Evolutionary conservation across 768 basidiomycete genomes (phyloP).

Genomic region (Russula ochroleuca): DNA sequence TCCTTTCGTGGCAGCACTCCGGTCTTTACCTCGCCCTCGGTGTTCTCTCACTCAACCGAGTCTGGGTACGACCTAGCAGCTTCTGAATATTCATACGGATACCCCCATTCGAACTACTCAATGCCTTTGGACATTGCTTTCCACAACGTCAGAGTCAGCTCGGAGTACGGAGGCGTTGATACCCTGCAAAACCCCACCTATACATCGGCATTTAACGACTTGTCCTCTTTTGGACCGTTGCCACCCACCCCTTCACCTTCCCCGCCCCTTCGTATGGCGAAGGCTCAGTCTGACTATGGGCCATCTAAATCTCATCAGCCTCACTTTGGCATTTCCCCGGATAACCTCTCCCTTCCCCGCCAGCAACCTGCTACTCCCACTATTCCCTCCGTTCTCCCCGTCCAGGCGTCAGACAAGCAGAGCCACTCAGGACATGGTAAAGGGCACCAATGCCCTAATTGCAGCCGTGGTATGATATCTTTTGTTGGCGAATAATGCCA

Average conservation of each 20-base stretch:
- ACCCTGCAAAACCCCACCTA: constrained; percentile 12
- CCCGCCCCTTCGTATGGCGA: constrained; percentile 26
- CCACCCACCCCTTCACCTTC: constrained; percentile 21
- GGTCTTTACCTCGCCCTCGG: constrained; percentile 67
- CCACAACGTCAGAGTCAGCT: constrained; percentile 51
- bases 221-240: constrained; percentile 21
- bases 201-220: constrained; percentile 27
- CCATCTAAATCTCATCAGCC: constrained; percentile 28
- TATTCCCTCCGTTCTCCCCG: constrained; percentile 38
- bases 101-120: constrained; percentile 44
- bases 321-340: constrained; percentile 31
- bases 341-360: constrained; percentile 45
- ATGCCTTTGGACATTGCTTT: constrained; percentile 65
- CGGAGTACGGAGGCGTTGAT: constrained; percentile 47
- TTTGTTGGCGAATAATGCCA: constrained; percentile 6
- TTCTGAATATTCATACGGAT: constrained; percentile 46
- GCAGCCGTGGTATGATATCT: constrained; percentile 57
- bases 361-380: constrained; percentile 47
- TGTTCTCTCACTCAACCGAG: constrained; percentile 75
- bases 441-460: constrained; percentile 72
- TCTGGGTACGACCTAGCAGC: constrained; percentile 67
- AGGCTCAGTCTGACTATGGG: constrained; percentile 24
- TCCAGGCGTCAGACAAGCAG: constrained; percentile 40
- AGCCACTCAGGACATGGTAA: constrained; percentile 59
- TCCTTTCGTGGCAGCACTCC: constrained; percentile 60